Base-by-base conservation (phyloP, 805 yeast genomes). In the Ogataea dorogensis region DNA sequence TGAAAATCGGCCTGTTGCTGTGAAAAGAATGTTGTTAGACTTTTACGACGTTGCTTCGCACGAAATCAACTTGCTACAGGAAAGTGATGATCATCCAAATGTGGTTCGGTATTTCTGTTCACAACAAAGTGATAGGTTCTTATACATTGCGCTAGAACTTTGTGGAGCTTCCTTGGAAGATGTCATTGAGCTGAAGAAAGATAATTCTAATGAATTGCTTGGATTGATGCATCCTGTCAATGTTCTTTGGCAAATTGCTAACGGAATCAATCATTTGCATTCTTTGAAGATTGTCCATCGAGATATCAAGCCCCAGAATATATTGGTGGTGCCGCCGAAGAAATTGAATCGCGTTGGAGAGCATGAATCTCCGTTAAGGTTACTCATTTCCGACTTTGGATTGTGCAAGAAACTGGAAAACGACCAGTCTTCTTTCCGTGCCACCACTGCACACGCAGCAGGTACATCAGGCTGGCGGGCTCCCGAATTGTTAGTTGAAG, bases 401-500 rank as follows among this genome's bases (percentile, higher is more conserved):
- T 71, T 93, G 7, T 93, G 98, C 58, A 89, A 91, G 56, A 85
- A 84, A 54, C 65, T 93, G 33, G 98, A 93, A 44, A 77, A 80
- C 11, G 98, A 88, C 50, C 96, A 93, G 59, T 84, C 95, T 2
- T 86, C 96, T 2, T 91, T 91, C 59, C 73, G 91, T 44, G 95
- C 96, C 0, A 91, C 96, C 0, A 81, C 93, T 0, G 88, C 86
- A 21, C 81, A 87, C 51, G 94, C 95, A 13, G 95, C 97, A 0
- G 98, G 98, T 2, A 93, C 98, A 0, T 77, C 93, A 3, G 99
- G 99, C 3, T 93, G 98, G 98, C 74, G 97, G 50, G 98, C 99
- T 0, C 98, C 98, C 0, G 98, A 93, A 53, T 59, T 86, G 21
- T 61, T 86, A 23, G 58, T 73, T 16, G 75, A 70, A 27, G 68